phyloP scores from a whole-genome alignment of 1,139 yeast species.

The Kodamaea arcana region DNA sequence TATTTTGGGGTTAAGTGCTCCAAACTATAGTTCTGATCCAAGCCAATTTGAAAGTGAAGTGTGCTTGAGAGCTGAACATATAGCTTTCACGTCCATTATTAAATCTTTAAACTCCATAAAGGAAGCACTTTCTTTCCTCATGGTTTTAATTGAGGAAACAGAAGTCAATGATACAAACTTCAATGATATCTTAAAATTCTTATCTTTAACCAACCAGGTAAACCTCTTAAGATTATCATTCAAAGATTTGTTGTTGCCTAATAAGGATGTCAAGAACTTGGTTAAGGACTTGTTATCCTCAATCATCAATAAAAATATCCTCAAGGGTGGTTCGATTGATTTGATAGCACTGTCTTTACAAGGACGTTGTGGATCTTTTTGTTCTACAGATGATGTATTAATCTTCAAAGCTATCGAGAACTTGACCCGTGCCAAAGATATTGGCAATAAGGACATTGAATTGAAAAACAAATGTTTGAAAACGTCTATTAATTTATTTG shows the following conservation, averaged over 20 bases:
- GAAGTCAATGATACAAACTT: conserved; percentile 38
- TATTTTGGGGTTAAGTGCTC: conserved; percentile 60
- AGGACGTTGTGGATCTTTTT: conserved; percentile 91
- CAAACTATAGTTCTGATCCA: conserved; percentile 46
- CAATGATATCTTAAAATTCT: conserved; percentile 65
- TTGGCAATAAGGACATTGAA: conserved; percentile 67
- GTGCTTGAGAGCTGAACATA: conserved; percentile 86
- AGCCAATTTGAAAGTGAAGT: conserved; percentile 53
- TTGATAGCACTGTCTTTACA: conserved; percentile 83
- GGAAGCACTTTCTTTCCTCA: conserved; percentile 84
- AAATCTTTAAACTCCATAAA: conserved; percentile 75
- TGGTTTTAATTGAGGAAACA: conserved; percentile 77
- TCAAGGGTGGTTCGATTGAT: conserved; percentile 92
- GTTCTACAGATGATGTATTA: conserved; percentile 89
- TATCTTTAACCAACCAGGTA: conserved; percentile 62
- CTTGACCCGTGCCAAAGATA: conserved; percentile 78
- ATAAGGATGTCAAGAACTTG: conserved; percentile 55
- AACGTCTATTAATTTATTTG: conserved; percentile 72
- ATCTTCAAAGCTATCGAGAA: conserved; percentile 94
- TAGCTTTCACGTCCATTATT: conserved; percentile 77
- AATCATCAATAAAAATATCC: conserved; percentile 80
- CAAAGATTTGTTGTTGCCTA: conserved; percentile 73
- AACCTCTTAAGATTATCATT: conserved; percentile 66
- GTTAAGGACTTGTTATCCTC: conserved; percentile 86
- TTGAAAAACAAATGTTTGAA: conserved; percentile 65